Base-by-base conservation (phyloP, 2,329 filamentous ascomycete species). In the Cercospora berteroae region DNA sequence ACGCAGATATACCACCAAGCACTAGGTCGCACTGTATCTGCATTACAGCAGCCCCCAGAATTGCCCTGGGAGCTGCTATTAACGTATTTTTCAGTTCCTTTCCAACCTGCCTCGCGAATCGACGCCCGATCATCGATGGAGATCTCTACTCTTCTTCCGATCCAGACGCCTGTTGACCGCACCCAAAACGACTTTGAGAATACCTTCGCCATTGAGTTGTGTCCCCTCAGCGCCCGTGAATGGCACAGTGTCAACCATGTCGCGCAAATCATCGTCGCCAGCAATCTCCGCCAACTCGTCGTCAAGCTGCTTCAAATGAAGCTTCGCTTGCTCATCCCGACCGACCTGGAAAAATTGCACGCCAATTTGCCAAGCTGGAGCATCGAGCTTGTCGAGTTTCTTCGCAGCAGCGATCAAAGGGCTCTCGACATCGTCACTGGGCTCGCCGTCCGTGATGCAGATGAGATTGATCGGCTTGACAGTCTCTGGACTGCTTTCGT, bases 331-430 rank as follows among this genome's bases (percentile, higher is more conserved):
- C 0, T 80, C 76, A 72, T 96, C 92, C 60, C 86, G 84, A 65
- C 95, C 94, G 55, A 98, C 91, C 80, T 97, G 94, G 83, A 98
- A 96, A 82, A 98, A 98, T 78, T 98, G 94, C 65, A 98, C 88
- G 36, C 94, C 94, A 8, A 97, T 83, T 81, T 98, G 95, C 83
- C 91, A 91, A 0, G 89, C 85, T 4, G 90, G 88, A 0, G 93
- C 93, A 8, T 89, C 84, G 7, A 90, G 78, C 61, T 79, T 79
- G 74, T 95, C 90, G 33, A 98, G 86, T 75, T 87, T 88, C 78
- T 84, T 85, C 0, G 93, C 94, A 0, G 87, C 83, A 3, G 80
- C 78, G 48, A 92, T 82, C 58, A 98, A 88, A 27, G 89, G 83
- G 7, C 83, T 83, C 77, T 94, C 90, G 0, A 90, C 88, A 71